phyloP scores from a whole-genome alignment of 2,329 filamentous ascomycete species.

The Magnaporthiopsis incrustans region DNA sequence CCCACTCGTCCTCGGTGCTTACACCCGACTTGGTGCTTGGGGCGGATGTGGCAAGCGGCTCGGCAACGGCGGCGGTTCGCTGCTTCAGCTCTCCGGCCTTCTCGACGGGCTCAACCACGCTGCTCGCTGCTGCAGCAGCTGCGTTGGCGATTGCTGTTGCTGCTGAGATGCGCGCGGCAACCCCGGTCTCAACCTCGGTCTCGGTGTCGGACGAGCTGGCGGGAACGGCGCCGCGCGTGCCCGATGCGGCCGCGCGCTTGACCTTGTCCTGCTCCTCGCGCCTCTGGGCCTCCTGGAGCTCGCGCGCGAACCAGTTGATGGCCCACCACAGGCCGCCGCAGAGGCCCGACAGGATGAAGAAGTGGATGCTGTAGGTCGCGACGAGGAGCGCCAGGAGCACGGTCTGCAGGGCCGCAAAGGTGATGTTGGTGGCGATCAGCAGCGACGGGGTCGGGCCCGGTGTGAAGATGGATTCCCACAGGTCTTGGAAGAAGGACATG shows the following conservation, averaged over 20 bases:
- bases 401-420: constrained; percentile 78
- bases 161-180: constrained; percentile 11
- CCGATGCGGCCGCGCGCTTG: constrained; percentile 23
- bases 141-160: constrained; percentile 12
- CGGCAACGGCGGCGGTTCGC: constrained; percentile 25
- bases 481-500: constrained; percentile 63
- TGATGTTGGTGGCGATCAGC: constrained; percentile 79
- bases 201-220: constrained; percentile 37
- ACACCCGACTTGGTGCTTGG: constrained; percentile 45
- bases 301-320: constrained; percentile 93
- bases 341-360: constrained; percentile 70
- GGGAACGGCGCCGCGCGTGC: constrained; percentile 19
- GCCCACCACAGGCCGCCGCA: constrained; percentile 81
- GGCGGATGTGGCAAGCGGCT: constrained; percentile 29
- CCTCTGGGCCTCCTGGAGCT: constrained; percentile 41
- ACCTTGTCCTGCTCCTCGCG: constrained; percentile 32
- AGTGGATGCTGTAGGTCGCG: constrained; percentile 83
- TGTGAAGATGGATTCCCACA: constrained; percentile 90
- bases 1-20: constrained; percentile 96
- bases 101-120: constrained; percentile 36
- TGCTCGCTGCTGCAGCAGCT: constrained; percentile 15
- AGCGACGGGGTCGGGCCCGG: constrained; percentile 84
- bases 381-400: constrained; percentile 69
- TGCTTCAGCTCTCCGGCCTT: constrained; percentile 41
- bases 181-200: constrained; percentile 42